Evolutionary conservation across 805 yeast species (phyloP), one percentile per base, ranked within the genome.

Genomic region (Jamesozyma jinghongensis): DNA sequence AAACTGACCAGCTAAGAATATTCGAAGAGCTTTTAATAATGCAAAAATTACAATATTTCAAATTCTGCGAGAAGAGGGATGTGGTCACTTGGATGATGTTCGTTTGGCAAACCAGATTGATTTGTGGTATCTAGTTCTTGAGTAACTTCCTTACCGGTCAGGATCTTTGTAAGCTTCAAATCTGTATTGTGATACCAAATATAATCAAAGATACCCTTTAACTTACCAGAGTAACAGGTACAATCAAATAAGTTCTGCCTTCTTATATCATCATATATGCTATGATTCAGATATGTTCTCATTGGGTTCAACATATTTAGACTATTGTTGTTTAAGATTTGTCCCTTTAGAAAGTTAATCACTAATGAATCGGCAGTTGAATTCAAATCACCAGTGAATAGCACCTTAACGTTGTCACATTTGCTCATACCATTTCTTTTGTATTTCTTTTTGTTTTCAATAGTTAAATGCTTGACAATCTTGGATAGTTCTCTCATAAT

Each of bases 301-400:
- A 38, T 65, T 33, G 54, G 69, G 48, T 51, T 52, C 19, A 52
- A 40, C 39, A 60, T 46, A 27, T 56, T 60, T 16, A 60, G 43
- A 33, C 58, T 52, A 11, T 49, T 45, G 17, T 57, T 50, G 12
- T 49, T 50, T 17, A 66, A 52, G 8, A 57, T 48, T 36, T 59
- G 59, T 3, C 67, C 62, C 34, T 56, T 61, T 28, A 70, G 48
- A 41, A 71, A 69, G n/a, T 68, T 59, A 34, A 70, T 69, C 7
- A 74, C 79, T 43, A 69, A 57, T 1, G 80, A 74, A 16, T 62
- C 55, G 10, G 74, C 72, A 5, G 62, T 60, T 1, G 81, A 74
- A 49, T 77, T 77, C 45, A 75, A 66, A 53, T 77, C 83, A 1
- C 82, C 83, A 13, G 72, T 65, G 59, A 76, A 66, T 8, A 77